Evolutionary conservation across 305 asterid genomes (phyloP).

Genomic region (Fraxinus greggii): DNA sequence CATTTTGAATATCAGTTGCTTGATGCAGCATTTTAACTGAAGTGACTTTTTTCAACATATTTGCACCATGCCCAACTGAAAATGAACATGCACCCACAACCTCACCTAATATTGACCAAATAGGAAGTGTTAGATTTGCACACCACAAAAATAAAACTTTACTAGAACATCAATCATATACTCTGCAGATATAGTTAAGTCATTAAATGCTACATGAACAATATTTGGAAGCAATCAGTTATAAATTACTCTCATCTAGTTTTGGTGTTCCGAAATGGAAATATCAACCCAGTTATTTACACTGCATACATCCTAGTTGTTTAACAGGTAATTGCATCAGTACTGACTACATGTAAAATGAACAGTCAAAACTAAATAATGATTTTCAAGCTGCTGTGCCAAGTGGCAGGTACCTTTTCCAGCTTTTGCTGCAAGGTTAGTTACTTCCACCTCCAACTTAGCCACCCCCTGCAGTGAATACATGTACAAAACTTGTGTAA

Average conservation of each 20-base stretch:
- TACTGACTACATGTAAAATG: constrained; percentile 7
- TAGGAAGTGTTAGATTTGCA: constrained; percentile 29
- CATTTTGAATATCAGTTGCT: constrained; percentile 53
- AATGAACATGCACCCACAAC: constrained; percentile 92
- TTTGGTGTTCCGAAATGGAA: constrained; percentile 13
- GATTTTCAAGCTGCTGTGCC: constrained; percentile 22
- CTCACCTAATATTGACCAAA: constrained; percentile 64
- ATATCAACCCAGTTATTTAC: constrained; percentile 12
- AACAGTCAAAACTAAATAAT: background rate
- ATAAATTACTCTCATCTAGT: background rate
- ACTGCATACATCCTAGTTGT: constrained; percentile 19
- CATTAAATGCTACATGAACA: constrained; percentile 11
- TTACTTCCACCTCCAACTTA: constrained; percentile 97
- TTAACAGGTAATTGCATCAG: constrained; percentile 14
- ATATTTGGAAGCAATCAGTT: constrained; percentile 13
- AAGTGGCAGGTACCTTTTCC: constrained; percentile 78
- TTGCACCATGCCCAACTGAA: constrained; percentile 69
- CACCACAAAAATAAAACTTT: constrained; percentile 1
- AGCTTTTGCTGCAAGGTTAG: constrained; percentile 98
- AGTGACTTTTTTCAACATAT: constrained; percentile 70
- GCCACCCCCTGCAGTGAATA: constrained; percentile 69
- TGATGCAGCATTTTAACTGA: constrained; percentile 90
- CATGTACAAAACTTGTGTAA: background rate
- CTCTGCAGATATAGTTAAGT: background rate
- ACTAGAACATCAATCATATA: background rate